A percentile compares a stretch with the other conserved stretches of the same genome.
These are phyloP conservation scores for Papiliotrema terrestris DNA, from an alignment of 1,284 basidiomycete species.

Conservation along the genomic window DNA sequence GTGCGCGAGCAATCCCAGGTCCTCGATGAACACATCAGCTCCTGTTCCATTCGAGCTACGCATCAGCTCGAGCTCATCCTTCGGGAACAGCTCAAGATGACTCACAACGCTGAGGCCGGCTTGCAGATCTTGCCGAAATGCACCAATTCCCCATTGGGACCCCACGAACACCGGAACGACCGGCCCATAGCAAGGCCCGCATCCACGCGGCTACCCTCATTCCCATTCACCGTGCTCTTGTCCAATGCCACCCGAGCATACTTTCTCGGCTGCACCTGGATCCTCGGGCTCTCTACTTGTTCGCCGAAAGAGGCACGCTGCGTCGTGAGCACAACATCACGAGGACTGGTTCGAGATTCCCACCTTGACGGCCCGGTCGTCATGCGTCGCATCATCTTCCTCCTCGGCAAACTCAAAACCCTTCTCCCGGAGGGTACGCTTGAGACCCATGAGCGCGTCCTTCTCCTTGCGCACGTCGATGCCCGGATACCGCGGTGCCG, in stretches of 20 bases:
- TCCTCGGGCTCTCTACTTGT: constrained; percentile 58
- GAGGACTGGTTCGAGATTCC: constrained; percentile 32
- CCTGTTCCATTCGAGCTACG: no score
- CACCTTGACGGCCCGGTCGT: constrained; percentile 59
- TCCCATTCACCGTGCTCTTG: constrained; percentile 48
- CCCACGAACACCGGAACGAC: constrained; percentile 89
- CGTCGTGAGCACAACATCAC: constrained; percentile 9
- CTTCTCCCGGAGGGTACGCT: constrained; percentile 15
- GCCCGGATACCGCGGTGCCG: neutral
- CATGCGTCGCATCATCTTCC: constrained; percentile 67
- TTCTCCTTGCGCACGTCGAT: constrained; percentile 1
- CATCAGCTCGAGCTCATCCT: no score
- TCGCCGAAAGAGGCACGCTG: constrained; percentile 76
- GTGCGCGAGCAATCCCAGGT: constrained; percentile 27
- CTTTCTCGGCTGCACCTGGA: constrained; percentile 51
- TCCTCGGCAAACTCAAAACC: constrained; percentile 63
- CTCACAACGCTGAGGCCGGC: constrained; percentile 47
- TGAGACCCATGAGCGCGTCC: constrained; percentile 1
- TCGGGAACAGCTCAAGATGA: no score
- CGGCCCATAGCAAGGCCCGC: constrained; percentile 80
- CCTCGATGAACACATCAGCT: constrained; percentile 30
- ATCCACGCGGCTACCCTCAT: constrained; percentile 68
- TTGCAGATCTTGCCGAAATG: constrained; percentile 70
- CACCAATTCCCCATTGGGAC: constrained; percentile 70
- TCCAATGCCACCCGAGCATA: constrained; percentile 35